Base-by-base conservation (phyloP, 164 flowering plant genomes). In the Brasenia schreberi region DNA sequence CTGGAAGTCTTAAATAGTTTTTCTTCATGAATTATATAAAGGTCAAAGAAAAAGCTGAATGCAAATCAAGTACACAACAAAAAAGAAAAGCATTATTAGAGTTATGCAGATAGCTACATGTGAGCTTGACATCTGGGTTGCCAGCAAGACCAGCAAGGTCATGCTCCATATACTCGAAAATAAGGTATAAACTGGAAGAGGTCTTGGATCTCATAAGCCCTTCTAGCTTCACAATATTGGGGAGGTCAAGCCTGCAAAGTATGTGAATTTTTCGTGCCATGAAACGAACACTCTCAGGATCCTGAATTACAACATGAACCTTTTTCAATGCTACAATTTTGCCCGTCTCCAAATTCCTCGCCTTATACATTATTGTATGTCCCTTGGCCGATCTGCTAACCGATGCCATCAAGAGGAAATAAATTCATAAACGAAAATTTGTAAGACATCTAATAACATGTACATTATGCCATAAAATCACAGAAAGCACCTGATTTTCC, bases 251-350 rank as follows among this genome's bases (percentile, higher is more conserved):
- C 77, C 84, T 83, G 45, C 97, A 89, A 64, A 87, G 70, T 66
- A 88, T 74, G 65, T 81, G 73, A 70, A 90, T 90, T 81, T 90
- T 95, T 74, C 97, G 82, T 5, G 95, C 89, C 97, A 90, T 90
- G 75, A 90, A 90, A 64, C 92, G 89, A 14, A 90, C 95, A 69
- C 97, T 90, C 77, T 88, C 97, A 52, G 97, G 97, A 72, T 90
- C 97, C 85, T 84, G 81, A 71, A 86, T 88, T 53, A 83, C 87
- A 74, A 90, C 88, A 44, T 95, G 81, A 65, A 88, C 95, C 74
- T 90, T 90, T 82, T 90, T 90, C 73, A 90, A 62, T 39, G 97
- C 97, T 69, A 88, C 95, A 66, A 85, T 68, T 76, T 85, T 85
- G 16, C 87, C 87, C 42, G 85, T 85, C 70, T 88, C 91, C 56